phyloP scores from a whole-genome alignment of 2,329 filamentous ascomycete species.

The Cercospora citrullina region DNA sequence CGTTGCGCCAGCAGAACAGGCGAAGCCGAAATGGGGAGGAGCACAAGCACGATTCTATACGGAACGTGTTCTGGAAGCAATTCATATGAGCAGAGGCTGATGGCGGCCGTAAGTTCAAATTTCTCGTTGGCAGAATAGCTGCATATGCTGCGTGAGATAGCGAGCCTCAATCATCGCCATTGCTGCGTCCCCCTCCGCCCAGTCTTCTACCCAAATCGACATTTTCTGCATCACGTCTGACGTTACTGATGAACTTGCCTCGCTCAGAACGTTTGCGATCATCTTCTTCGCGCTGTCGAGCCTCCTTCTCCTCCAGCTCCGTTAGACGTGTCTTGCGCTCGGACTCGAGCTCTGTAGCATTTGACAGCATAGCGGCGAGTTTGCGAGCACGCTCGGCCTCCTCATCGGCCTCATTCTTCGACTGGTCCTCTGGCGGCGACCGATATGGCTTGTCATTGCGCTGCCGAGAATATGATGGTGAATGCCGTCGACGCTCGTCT shows the following conservation, averaged over 20 bases:
- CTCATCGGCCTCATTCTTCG: conserved; percentile 30
- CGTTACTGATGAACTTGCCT: conserved; percentile 40
- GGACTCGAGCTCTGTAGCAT: conserved; percentile 63
- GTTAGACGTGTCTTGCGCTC: conserved; percentile 68
- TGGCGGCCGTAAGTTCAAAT: background rate
- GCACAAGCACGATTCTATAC: background rate
- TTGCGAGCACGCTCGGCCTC: conserved; percentile 41
- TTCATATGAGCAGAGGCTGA: background rate
- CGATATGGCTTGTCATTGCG: conserved; percentile 27
- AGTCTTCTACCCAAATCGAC: conserved; percentile 35
- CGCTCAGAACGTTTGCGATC: conserved; percentile 48
- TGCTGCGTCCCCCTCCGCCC: conserved; percentile 25
- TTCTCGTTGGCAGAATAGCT: background rate
- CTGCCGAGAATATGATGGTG: conserved; percentile 26
- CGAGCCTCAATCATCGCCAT: conserved; percentile 25
- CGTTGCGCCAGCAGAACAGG: background rate
- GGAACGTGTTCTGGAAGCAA: conserved; percentile 1
- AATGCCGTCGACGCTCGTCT: conserved; percentile 23
- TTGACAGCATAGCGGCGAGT: conserved; percentile 45
- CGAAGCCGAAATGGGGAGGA: background rate
- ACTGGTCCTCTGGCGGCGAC: conserved; percentile 32
- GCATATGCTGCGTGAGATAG: background rate
- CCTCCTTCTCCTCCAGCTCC: conserved; percentile 66
- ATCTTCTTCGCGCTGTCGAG: conserved; percentile 64
- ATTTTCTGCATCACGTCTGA: conserved; percentile 37